Conservation (phyloP, 441 rosid genomes). For the Metrosideros polymorpha region DNA sequence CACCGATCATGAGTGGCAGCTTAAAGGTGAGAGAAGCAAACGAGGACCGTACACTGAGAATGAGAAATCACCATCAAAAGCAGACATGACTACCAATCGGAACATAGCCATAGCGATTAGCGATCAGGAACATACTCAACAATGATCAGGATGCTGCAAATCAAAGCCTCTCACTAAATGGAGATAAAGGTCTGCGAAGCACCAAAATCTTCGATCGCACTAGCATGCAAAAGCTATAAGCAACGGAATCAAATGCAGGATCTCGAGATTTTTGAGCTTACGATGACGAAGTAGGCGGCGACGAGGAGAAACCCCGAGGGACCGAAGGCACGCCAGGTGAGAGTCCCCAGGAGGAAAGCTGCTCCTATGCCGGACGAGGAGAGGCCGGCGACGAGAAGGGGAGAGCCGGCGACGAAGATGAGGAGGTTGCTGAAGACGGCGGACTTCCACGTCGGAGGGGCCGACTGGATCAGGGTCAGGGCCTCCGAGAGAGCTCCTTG, state of each 20-base stretch:
- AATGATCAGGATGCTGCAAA: background rate
- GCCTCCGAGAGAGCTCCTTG: conserved; percentile 42
- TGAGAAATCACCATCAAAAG: background rate
- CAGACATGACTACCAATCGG: background rate
- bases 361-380: conserved; percentile 66
- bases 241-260: background rate
- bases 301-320: conserved; percentile 81
- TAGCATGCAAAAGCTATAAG: background rate
- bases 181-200: background rate
- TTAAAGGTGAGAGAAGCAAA: background rate
- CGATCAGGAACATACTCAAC: background rate
- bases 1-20: background rate
- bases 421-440: conserved; percentile 58
- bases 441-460: conserved; percentile 73
- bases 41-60: background rate
- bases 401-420: conserved; percentile 64
- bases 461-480: conserved; percentile 39
- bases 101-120: background rate
- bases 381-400: conserved; percentile 72
- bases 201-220: background rate
- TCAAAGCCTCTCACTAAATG: background rate
- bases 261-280: conserved; percentile 10
- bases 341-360: conserved; percentile 76
- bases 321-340: conserved; percentile 93
- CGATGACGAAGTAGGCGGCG: conserved; percentile 73